Conservation (phyloP, 2,329 filamentous ascomycete species). For the Geosmithia putterillii region DNA sequence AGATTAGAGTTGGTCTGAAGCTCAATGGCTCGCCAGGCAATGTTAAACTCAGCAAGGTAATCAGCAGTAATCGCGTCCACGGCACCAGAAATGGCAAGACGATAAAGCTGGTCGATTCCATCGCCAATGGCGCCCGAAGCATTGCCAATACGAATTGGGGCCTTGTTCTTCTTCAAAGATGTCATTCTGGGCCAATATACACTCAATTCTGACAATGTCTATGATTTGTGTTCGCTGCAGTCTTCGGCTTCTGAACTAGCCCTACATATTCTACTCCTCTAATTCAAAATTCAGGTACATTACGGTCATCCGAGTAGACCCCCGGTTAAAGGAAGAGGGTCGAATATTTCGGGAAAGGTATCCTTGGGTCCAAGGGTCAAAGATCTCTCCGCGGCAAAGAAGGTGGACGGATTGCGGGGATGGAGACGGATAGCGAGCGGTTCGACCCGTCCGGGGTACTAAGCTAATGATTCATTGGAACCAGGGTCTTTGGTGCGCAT, state of each 20-base stretch:
- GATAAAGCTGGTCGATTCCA: conserved; percentile 12
- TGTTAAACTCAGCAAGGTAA: conserved; percentile 30
- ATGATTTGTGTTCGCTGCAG: background rate
- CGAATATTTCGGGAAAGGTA: background rate
- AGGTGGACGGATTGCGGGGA: background rate
- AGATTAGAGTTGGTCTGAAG: conserved; percentile 13
- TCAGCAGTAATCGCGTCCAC: conserved; percentile 21
- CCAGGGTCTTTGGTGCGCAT: background rate
- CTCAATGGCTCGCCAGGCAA: conserved; percentile 24
- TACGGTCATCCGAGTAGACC: background rate
- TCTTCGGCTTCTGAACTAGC: background rate
- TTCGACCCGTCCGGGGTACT: background rate
- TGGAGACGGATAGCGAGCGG: background rate
- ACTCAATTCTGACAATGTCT: background rate
- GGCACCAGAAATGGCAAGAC: conserved; percentile 9
- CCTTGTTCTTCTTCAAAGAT: background rate
- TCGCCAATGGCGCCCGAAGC: conserved; percentile 14
- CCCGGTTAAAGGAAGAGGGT: background rate
- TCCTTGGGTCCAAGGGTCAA: background rate
- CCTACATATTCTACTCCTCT: background rate
- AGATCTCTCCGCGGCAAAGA: background rate
- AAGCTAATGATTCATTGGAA: background rate
- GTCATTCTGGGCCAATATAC: background rate
- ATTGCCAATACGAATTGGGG: conserved; percentile 12
- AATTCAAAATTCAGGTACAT: background rate